Evolutionary conservation across 495 filamentous ascomycete species (phyloP), one percentile per base, ranked within the genome.

Genomic region (Venustampulla echinocandica): DNA sequence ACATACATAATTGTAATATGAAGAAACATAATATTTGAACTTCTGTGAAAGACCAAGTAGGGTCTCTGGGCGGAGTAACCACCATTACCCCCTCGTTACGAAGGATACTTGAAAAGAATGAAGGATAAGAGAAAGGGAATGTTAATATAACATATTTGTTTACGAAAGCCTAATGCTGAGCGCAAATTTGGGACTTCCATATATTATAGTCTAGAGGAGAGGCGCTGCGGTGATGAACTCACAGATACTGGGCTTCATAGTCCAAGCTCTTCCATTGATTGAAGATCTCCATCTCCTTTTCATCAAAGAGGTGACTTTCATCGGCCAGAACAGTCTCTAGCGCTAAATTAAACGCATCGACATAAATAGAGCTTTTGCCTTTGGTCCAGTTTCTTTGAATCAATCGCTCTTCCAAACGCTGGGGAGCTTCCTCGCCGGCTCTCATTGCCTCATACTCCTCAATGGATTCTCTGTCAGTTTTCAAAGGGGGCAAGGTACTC

Each of bases 291-390:
- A 76, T 77, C 62, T 98, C 92, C 13, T 79, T 79, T 53, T 79
- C 77, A 55, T 87, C 74, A 60, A 97, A 98, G 10, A 98, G 67
- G 61, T 95, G 87, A 1, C 77, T 72, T 59, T 98, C 92, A 37
- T 96, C 90, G 38, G 84, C 81, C 4, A 98, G 68, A 17, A 97
- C 90, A 2, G 88, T 97, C 49, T 89, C 81, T 34, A 98, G 70
- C 14, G 90, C 88, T 13, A 96, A 67, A 62, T 95, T 95, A 73
- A 98, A 98, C 15, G 90, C 92, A 64, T 98, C 90, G 13, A 96
- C 88, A 55, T 98, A 98, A 44, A 98, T 89, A 3, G 92, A 97
- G 54, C 81, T 94, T 35, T 67, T 69, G 5, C 71, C 72, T 34
- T 56, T 64, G 3, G 67, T 64, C 75, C 74, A 74, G 25, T 58